Evolutionary conservation across 768 basidiomycete genomes (phyloP).

Genomic region (Kwoniella heveanensis): DNA sequence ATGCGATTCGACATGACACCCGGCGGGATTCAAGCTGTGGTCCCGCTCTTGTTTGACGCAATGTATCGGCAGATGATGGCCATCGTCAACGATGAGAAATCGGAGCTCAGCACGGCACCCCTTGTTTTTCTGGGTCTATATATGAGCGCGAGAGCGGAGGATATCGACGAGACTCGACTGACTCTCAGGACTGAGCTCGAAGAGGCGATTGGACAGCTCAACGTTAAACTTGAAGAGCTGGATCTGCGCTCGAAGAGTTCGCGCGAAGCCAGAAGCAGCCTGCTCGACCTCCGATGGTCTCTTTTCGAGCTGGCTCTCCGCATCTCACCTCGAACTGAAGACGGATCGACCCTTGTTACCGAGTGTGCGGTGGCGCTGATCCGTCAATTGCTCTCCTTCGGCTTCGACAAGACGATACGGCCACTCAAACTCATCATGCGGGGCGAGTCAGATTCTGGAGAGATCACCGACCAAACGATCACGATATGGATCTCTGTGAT

Average conservation of each 20-base stretch:
- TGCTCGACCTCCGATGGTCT: constrained; percentile 31
- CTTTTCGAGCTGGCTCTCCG: constrained; percentile 22
- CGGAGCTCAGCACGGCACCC: constrained; percentile 49
- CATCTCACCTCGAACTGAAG: neutral
- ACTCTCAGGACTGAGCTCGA: constrained; percentile 51
- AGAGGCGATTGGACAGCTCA: constrained; percentile 1
- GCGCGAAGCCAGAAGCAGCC: neutral
- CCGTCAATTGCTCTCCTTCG: constrained; percentile 62
- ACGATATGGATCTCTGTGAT: constrained; percentile 77
- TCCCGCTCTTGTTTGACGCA: constrained; percentile 59
- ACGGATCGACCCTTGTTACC: constrained; percentile 2
- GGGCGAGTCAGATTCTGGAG: constrained; percentile 56
- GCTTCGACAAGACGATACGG: constrained; percentile 61
- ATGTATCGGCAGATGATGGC: constrained; percentile 58
- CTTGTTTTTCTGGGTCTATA: constrained; percentile 26
- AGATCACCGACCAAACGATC: constrained; percentile 59
- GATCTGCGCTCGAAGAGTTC: constrained; percentile 2
- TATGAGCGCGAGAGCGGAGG: neutral
- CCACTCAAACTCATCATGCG: constrained; percentile 56
- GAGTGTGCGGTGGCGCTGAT: constrained; percentile 58
- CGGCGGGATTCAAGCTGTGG: constrained; percentile 58
- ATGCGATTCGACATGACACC: constrained; percentile 58
- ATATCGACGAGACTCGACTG: constrained; percentile 49
- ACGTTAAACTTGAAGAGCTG: constrained; percentile 8
- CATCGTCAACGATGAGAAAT: constrained; percentile 56